These are phyloP conservation scores for Tricholoma bakamatsutake DNA, from an alignment of 768 basidiomycete genomes.

Conservation along the genomic window DNA sequence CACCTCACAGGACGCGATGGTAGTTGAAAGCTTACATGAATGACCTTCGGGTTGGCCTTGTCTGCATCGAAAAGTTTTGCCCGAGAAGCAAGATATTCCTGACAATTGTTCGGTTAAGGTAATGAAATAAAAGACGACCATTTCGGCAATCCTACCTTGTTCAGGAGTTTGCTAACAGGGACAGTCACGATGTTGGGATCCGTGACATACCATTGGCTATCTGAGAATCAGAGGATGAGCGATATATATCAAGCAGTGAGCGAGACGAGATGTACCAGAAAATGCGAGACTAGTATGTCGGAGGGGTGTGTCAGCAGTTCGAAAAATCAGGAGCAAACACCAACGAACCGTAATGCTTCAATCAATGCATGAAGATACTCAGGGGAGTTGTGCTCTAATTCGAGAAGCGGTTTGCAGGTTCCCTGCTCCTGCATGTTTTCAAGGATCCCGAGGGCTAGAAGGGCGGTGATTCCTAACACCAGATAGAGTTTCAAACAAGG, in stretches of 20 bases:
- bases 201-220: slow-evolving; percentile 86
- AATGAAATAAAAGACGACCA: not conserved
- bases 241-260: not conserved
- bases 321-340: not conserved
- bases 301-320: not conserved
- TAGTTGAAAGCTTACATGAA: slow-evolving; percentile 44
- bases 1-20: not conserved
- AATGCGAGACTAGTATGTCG: slow-evolving; percentile 50
- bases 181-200: slow-evolving; percentile 78
- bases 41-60: slow-evolving; percentile 58
- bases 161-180: slow-evolving; percentile 78
- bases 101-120: slow-evolving; percentile 4
- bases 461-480: slow-evolving; percentile 71
- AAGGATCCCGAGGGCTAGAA: slow-evolving; percentile 89
- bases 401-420: slow-evolving; percentile 58
- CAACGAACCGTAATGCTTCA: slow-evolving; percentile 69
- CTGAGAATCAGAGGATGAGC: slow-evolving; percentile 29
- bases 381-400: slow-evolving; percentile 87
- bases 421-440: slow-evolving; percentile 79
- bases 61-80: slow-evolving; percentile 73
- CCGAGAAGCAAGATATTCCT: slow-evolving; percentile 81
- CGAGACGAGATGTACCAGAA: slow-evolving; percentile 45
- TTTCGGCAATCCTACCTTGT: slow-evolving; percentile 49
- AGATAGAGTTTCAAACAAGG: slow-evolving; percentile 3
- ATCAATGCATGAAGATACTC: slow-evolving; percentile 86